Evolutionary conservation across 305 asterid genomes (phyloP).

Genomic region (Coffea humblotiana): DNA sequence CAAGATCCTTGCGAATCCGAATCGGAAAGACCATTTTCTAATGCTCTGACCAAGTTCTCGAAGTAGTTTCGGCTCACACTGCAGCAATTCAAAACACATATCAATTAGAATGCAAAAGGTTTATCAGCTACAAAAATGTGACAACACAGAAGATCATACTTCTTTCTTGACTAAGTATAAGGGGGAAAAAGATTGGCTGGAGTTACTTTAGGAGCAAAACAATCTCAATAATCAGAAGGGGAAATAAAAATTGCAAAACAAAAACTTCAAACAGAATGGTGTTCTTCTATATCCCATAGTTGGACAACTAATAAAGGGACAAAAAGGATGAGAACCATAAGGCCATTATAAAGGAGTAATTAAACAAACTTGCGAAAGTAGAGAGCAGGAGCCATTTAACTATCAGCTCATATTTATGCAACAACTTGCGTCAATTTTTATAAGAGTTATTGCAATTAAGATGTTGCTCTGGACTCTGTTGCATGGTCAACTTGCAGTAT

Average conservation of each 20-base stretch:
- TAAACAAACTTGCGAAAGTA: background rate
- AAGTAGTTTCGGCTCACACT: constrained; percentile 84
- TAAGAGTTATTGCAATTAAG: background rate
- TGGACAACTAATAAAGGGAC: background rate
- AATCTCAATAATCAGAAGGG: background rate
- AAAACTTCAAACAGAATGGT: background rate
- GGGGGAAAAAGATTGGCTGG: background rate
- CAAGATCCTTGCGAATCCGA: constrained; percentile 66
- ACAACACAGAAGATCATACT: too few relatives aligned
- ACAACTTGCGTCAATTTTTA: background rate
- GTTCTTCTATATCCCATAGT: background rate
- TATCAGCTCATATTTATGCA: background rate
- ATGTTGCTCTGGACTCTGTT: background rate
- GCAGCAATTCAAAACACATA: constrained; percentile 30
- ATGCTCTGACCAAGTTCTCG: constrained; percentile 80
- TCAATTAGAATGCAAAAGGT: background rate
- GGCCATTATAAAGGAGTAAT: background rate
- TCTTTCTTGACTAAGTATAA: background rate
- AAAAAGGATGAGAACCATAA: background rate
- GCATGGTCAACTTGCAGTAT: background rate
- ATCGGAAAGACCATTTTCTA: constrained; percentile 84
- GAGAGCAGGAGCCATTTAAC: background rate
- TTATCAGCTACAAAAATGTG: background rate
- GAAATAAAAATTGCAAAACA: background rate
- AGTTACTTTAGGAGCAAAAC: background rate